Conservation (phyloP, 768 basidiomycete genomes). For the Royoungia palumana region DNA sequence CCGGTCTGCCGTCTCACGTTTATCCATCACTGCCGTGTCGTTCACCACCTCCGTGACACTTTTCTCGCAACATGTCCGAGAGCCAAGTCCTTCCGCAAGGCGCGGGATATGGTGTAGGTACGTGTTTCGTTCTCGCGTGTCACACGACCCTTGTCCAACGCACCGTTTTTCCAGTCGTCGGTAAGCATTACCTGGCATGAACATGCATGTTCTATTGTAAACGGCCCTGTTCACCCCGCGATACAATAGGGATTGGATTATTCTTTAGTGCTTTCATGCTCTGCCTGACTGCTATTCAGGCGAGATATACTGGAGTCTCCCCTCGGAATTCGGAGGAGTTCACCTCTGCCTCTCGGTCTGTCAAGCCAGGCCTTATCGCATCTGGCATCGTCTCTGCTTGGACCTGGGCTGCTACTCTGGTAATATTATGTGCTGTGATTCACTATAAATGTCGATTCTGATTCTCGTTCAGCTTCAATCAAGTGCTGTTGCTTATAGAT, state of each 20-base stretch:
- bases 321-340: constrained; percentile 81
- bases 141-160: neutral
- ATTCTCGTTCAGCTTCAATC: constrained; percentile 56
- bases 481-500: constrained; percentile 82
- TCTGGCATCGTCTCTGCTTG: constrained; percentile 91
- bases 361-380: constrained; percentile 91
- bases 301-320: constrained; percentile 79
- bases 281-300: constrained; percentile 71
- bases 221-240: neutral
- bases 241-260: constrained; percentile 67
- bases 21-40: no score
- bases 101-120: constrained; percentile 83
- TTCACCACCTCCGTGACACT: neutral
- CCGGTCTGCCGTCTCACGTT: neutral
- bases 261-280: constrained; percentile 87
- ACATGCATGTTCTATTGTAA: neutral
- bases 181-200: constrained; percentile 28
- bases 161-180: constrained; percentile 42
- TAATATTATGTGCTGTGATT: constrained; percentile 15
- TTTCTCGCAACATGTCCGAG: constrained; percentile 20
- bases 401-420: constrained; percentile 85
- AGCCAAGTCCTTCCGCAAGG: constrained; percentile 63
- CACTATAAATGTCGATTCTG: neutral
- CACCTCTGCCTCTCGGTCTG: constrained; percentile 73
- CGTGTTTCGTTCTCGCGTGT: constrained; percentile 18